A percentile compares a stretch with the other conserved stretches of the same genome.
These are phyloP conservation scores for Rhodomyrtus psidioides DNA, from an alignment of 441 rosid species.

Conservation along the genomic window DNA sequence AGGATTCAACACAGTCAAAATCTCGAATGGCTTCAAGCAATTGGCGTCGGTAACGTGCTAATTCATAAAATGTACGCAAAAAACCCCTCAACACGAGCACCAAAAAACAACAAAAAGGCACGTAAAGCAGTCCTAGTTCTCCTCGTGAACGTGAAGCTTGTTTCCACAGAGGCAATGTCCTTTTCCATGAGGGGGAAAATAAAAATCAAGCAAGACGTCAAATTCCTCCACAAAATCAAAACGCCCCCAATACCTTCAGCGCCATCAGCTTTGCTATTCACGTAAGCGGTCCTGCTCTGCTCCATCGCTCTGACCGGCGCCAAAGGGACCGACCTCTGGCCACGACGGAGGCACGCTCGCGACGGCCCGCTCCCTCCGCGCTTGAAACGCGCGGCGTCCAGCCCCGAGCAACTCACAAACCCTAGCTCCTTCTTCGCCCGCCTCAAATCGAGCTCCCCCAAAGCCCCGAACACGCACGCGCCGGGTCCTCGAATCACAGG, in stretches of 20 bases:
- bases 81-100: background rate
- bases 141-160: background rate
- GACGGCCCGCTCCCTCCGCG: background rate
- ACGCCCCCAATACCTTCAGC: background rate
- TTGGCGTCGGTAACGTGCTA: background rate
- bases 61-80: background rate
- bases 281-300: conserved; percentile 20
- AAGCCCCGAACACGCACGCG: background rate
- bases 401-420: background rate
- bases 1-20: background rate
- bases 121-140: background rate
- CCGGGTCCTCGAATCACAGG: conserved; percentile 6
- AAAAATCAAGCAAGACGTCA: background rate
- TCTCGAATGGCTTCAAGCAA: background rate
- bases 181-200: background rate
- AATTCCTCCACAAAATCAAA: background rate
- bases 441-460: background rate
- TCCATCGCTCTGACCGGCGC: conserved; percentile 32
- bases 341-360: background rate
- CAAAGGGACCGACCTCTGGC: conserved; percentile 17
- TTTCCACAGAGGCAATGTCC: background rate
- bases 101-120: background rate
- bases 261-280: conserved; percentile 16
- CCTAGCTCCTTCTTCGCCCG: background rate
- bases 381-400: background rate